Evolutionary conservation across 2,329 filamentous ascomycete genomes (phyloP).

Genomic region (Paraconiothyrium sp.): DNA sequence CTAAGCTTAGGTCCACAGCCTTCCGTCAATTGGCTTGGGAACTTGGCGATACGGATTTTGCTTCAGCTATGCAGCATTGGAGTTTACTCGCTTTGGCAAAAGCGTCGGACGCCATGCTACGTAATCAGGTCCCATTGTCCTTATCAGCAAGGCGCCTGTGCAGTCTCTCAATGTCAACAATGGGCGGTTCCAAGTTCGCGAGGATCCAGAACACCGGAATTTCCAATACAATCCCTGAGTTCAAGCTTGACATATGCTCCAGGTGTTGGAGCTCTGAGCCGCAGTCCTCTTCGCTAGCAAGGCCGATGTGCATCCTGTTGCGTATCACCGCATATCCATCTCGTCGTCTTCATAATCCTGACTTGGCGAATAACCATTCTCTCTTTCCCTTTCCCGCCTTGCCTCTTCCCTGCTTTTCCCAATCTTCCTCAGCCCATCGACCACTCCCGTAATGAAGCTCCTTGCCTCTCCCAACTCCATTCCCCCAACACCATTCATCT

Average conservation of each 20-base stretch:
- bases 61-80: too few relatives aligned
- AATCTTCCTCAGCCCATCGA: conserved; percentile 85
- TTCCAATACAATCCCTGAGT: neutral
- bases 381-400: conserved; percentile 78
- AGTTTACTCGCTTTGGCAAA: too few relatives aligned
- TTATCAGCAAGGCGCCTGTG: neutral
- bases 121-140: neutral
- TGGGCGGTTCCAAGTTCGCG: neutral
- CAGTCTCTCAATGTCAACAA: neutral
- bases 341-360: conserved; percentile 68
- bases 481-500: conserved; percentile 83
- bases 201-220: neutral
- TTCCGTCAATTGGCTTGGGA: too few relatives aligned
- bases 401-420: conserved; percentile 82
- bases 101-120: neutral
- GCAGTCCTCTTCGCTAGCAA: neutral
- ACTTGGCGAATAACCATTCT: conserved; percentile 64
- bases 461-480: conserved; percentile 92
- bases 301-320: neutral
- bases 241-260: neutral
- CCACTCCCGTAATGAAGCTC: conserved; percentile 82
- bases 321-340: conserved; percentile 48
- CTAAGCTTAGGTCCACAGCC: too few relatives aligned
- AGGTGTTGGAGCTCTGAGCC: neutral
- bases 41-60: too few relatives aligned